Percentiles rank a stretch among this genome's conserved stretches.
These are phyloP conservation scores for Pelargonium nanum DNA, from an alignment of 345 rosid species.

Conservation along the genomic window DNA sequence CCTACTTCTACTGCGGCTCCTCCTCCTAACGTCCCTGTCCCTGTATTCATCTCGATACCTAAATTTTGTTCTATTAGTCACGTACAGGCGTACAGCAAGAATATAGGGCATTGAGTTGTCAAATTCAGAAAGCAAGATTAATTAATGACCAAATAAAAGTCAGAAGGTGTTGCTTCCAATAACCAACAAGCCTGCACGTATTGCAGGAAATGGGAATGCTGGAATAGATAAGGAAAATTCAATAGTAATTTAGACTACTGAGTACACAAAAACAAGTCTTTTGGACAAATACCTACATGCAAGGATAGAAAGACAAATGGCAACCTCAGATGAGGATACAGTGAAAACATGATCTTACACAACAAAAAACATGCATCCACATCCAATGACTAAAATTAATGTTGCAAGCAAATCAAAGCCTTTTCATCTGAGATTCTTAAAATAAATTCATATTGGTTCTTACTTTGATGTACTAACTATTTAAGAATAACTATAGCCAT, in stretches of 20 bases:
- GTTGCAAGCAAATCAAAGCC: no score
- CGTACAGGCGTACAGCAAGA: background rate
- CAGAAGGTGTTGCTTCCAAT: background rate
- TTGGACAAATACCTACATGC: background rate
- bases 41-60: slow-evolving; percentile 38
- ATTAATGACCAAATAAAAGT: no score
- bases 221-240: no score
- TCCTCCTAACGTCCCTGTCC: slow-evolving; percentile 35
- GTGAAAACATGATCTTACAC: background rate
- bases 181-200: background rate
- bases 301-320: background rate
- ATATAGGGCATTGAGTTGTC: no score
- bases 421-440: no score
- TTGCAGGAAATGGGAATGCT: background rate
- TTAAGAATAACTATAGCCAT: no score
- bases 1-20: slow-evolving; percentile 41
- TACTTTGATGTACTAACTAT: no score
- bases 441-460: no score
- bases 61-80: slow-evolving; percentile 11
- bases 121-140: background rate
- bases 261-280: background rate
- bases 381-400: no score
- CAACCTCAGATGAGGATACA: background rate
- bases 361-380: background rate
- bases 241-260: background rate